These are phyloP conservation scores for Orbilia javanica DNA, from an alignment of 2,329 filamentous ascomycete species.

Conservation along the genomic window DNA sequence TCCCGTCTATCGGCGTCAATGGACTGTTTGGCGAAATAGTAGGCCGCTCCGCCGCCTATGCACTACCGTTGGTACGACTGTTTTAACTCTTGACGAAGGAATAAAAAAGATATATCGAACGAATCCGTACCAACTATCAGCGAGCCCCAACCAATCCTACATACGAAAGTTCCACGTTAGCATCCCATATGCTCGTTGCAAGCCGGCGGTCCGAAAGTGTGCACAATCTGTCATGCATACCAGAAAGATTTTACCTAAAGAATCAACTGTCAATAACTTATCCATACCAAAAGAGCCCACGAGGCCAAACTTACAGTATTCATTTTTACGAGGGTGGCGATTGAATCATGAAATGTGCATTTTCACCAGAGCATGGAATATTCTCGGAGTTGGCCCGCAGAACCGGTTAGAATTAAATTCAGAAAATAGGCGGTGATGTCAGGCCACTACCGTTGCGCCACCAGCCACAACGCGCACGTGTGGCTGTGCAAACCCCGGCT, in stretches of 20 bases:
- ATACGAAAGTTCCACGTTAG: background rate
- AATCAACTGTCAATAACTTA: conserved; percentile 49
- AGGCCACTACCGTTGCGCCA: conserved; percentile 55
- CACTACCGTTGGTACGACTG: background rate
- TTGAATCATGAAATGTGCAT: conserved; percentile 20
- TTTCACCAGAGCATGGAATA: conserved; percentile 8
- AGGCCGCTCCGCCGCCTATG: conserved; percentile 86
- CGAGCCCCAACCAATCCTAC: conserved; percentile 90
- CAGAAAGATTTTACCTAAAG: conserved; percentile 77
- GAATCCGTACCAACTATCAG: conserved; percentile 79
- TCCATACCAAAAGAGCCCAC: background rate
- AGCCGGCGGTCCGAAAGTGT: conserved; percentile 59
- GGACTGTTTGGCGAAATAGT: conserved; percentile 93
- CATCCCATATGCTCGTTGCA: background rate
- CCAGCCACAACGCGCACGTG: conserved; percentile 31
- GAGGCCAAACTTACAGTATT: conserved; percentile 69
- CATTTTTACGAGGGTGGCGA: conserved; percentile 65
- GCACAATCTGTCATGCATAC: conserved; percentile 65
- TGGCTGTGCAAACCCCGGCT: conserved; percentile 17
- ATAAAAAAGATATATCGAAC: background rate
- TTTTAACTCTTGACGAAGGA: conserved; percentile 52
- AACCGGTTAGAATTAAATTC: conserved; percentile 30
- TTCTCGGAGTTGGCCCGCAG: conserved; percentile 4
- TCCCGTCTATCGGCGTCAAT: conserved; percentile 90
- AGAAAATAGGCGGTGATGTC: conserved; percentile 37